Evolutionary conservation across 2,329 filamentous ascomycete species (phyloP), one percentile per base, ranked within the genome.

Genomic region (Xylaria sp.): DNA sequence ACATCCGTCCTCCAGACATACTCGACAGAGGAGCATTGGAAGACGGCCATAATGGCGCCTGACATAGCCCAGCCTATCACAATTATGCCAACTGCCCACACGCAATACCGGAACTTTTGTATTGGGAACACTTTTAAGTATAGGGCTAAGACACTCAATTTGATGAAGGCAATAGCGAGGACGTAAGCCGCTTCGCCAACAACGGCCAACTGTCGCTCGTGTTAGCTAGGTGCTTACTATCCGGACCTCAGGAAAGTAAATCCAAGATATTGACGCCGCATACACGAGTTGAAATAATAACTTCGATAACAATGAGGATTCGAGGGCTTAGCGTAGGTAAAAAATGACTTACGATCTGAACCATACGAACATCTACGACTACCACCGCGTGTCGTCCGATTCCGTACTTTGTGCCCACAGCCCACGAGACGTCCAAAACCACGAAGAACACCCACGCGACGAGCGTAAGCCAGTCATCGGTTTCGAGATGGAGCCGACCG

Each of bases 1-100:
- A 43, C 39, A 25, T 66, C 60, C 12, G 60, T 18, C 13, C 43
- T 23, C 68, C 68, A 70, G 43, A 66, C 50, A 20, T 66, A 64
- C 18, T 60, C 63, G 39, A 66, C 57, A 12, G 66, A 65, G 7
- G 39, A 60, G 10, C 68, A 70, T 60, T 66, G 68, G 39, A 70
- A 66, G 39, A 70, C 41, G 41, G 66, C 60, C 39, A 62, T 53
- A n/a, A 69, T 39, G 4, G 48, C 58, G 45, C 66, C 63, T 1
- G 68, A 63, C 63, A 69, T 66, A 9, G 55, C 66, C 68, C 68
- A 70, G 30, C 63, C 60, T 9, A 36, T 28, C 13, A 70, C 63
- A 9, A 66, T 8, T 32, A 62, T 9, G 6, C 56, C 56, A 6
- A 60, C 46, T 5, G 41, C 63, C 68, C 68, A 69, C 15, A 69